Evolutionary conservation across 1,139 yeast species (phyloP).

Genomic region (Lodderomyces margitis): DNA sequence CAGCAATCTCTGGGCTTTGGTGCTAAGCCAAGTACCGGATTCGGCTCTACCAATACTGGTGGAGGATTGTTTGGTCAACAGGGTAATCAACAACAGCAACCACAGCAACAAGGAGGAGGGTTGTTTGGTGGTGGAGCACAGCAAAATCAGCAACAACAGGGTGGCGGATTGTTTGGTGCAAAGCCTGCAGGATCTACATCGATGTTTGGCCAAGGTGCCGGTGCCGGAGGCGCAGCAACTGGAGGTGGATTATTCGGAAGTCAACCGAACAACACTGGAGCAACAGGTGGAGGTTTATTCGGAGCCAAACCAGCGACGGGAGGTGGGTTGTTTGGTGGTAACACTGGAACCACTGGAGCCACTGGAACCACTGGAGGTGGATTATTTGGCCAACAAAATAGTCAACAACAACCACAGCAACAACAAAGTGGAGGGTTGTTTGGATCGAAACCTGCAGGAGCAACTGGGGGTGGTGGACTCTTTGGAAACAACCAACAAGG

Average conservation of each 20-base stretch:
- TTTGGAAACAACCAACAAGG: slow-evolving; percentile 17
- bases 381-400: slow-evolving; percentile 20
- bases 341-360: slow-evolving; percentile 12
- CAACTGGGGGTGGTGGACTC: slow-evolving; percentile 22
- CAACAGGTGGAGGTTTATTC: slow-evolving; percentile 22
- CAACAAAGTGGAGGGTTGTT: slow-evolving; percentile 24
- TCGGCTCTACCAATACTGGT: slow-evolving; percentile 12
- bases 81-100: slow-evolving; percentile 19
- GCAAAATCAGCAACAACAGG: slow-evolving; percentile 6
- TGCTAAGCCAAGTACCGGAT: slow-evolving; percentile 16
- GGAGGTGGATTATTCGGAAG: slow-evolving; percentile 27
- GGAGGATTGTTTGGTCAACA: slow-evolving; percentile 17
- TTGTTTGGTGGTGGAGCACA: slow-evolving; percentile 14
- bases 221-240: slow-evolving; percentile 2
- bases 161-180: slow-evolving; percentile 26
- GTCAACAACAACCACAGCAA: slow-evolving; percentile 5
- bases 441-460: slow-evolving; percentile 21
- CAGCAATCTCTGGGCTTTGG: slow-evolving; percentile 18
- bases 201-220: slow-evolving; percentile 18
- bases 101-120: slow-evolving; percentile 15
- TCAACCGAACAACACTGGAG: slow-evolving; percentile 8
- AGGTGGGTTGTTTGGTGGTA: slow-evolving; percentile 19
- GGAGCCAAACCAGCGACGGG: slow-evolving; percentile 17
- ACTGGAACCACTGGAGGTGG: slow-evolving; percentile 22
- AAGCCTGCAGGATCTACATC: slow-evolving; percentile 15